Evolutionary conservation across 768 basidiomycete species (phyloP).

Genomic region (Leccinellum luteum): DNA sequence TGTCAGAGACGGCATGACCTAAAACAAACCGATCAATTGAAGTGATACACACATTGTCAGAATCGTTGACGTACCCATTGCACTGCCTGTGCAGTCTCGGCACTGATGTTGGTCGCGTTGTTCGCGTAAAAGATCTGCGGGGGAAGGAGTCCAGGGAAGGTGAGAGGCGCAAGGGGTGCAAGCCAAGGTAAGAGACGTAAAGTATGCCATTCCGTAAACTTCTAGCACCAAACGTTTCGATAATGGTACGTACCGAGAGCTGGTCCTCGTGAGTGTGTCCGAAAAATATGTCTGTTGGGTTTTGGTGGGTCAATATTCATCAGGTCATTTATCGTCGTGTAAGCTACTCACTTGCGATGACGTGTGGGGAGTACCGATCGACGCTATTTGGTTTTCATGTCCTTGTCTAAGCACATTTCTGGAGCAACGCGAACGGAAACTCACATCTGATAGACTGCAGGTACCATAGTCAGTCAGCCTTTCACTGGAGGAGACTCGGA

Average conservation of each 20-base stretch:
- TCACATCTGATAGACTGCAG: constrained; percentile 46
- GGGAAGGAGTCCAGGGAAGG: background rate
- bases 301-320: background rate
- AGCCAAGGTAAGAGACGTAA: background rate
- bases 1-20: constrained; percentile 55
- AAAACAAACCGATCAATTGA: background rate
- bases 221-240: background rate
- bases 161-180: background rate
- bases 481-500: background rate
- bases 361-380: background rate
- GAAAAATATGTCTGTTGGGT: constrained; percentile 56
- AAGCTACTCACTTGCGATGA: constrained; percentile 27
- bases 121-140: constrained; percentile 66
- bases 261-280: constrained; percentile 76
- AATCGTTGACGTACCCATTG: constrained; percentile 38
- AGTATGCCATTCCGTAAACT: background rate
- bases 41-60: background rate
- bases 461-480: background rate
- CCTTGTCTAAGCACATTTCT: background rate
- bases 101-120: constrained; percentile 58
- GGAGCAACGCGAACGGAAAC: background rate
- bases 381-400: constrained; percentile 27
- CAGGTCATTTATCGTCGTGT: background rate
- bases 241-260: constrained; percentile 43
- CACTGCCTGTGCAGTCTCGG: constrained; percentile 49